phyloP scores from a whole-genome alignment of 768 basidiomycete genomes.

The Lentinula detonsa region DNA sequence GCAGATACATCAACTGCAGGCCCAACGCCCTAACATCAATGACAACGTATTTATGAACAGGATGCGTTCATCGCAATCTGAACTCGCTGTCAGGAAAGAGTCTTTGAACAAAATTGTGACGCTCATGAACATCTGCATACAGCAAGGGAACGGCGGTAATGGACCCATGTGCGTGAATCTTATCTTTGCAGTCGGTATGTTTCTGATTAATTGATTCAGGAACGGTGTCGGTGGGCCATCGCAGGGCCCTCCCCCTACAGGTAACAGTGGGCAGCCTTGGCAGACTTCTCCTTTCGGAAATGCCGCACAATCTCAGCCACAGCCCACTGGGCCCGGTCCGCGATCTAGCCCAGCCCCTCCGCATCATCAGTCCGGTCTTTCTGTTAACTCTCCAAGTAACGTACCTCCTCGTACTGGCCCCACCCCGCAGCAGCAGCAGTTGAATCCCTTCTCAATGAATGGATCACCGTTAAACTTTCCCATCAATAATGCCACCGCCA shows the following conservation, averaged over 20 bases:
- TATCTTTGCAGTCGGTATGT: neutral
- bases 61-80: constrained; percentile 15
- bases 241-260: neutral
- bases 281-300: neutral
- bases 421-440: constrained; percentile 28
- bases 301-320: constrained; percentile 1
- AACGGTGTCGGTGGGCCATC: neutral
- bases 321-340: neutral
- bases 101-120: constrained; percentile 27
- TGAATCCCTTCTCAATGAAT: constrained; percentile 7
- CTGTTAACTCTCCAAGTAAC: constrained; percentile 1
- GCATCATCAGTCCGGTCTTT: constrained; percentile 24
- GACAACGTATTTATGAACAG: constrained; percentile 17
- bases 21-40: constrained; percentile 14
- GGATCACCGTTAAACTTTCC: neutral
- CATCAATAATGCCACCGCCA: constrained; percentile 19
- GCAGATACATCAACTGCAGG: constrained; percentile 14
- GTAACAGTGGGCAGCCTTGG: neutral
- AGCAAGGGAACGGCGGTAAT: constrained; percentile 12
- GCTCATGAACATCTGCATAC: constrained; percentile 18
- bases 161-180: constrained; percentile 26
- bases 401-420: constrained; percentile 31
- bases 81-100: constrained; percentile 31
- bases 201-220: neutral
- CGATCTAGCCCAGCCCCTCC: constrained; percentile 24